These are phyloP conservation scores for Gloeopeniophorella convolvens DNA, from an alignment of 768 basidiomycete genomes.

Conservation along the genomic window DNA sequence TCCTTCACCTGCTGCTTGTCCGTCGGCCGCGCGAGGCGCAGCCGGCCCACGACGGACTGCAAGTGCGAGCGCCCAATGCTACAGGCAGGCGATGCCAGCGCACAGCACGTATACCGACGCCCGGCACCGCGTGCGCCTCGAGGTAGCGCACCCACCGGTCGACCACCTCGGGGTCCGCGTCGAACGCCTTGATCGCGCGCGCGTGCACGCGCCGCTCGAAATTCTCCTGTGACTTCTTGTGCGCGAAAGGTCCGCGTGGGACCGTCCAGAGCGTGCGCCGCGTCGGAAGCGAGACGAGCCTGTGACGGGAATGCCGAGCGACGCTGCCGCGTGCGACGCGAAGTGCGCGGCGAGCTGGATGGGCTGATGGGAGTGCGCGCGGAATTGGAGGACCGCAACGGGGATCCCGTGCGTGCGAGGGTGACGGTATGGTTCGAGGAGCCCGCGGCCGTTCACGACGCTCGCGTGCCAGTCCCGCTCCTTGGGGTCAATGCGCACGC, in stretches of 20 bases:
- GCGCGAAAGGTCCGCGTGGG: conserved; percentile 74
- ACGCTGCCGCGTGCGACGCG: conserved; percentile 74
- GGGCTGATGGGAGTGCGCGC: conserved; percentile 59
- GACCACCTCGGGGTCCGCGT: conserved; percentile 73
- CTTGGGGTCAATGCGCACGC: conserved; percentile 16
- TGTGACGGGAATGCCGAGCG: conserved; percentile 75
- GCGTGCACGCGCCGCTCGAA: conserved; percentile 83
- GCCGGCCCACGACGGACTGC: conserved; percentile 30
- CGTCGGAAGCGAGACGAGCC: conserved; percentile 59
- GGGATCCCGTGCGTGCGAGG: conserved; percentile 64
- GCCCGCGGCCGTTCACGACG: conserved; percentile 54
- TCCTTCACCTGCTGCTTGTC: conserved; percentile 30
- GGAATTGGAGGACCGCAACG: conserved; percentile 77
- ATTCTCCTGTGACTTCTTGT: conserved; percentile 95
- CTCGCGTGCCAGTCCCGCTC: conserved; percentile 44
- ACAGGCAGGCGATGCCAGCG: conserved; percentile 64
- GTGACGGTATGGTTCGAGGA: conserved; percentile 49
- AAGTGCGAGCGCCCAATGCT: conserved; percentile 40
- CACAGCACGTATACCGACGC: conserved; percentile 81
- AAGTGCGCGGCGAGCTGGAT: conserved; percentile 83
- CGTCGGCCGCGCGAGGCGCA: conserved; percentile 29
- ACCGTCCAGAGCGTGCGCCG: conserved; percentile 83
- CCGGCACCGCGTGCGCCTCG: conserved; percentile 64
- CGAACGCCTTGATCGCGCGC: conserved; percentile 85
- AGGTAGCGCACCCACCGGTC: conserved; percentile 79